phyloP scores from a whole-genome alignment of 495 filamentous ascomycete genomes.

The Amniculicola lignicola region DNA sequence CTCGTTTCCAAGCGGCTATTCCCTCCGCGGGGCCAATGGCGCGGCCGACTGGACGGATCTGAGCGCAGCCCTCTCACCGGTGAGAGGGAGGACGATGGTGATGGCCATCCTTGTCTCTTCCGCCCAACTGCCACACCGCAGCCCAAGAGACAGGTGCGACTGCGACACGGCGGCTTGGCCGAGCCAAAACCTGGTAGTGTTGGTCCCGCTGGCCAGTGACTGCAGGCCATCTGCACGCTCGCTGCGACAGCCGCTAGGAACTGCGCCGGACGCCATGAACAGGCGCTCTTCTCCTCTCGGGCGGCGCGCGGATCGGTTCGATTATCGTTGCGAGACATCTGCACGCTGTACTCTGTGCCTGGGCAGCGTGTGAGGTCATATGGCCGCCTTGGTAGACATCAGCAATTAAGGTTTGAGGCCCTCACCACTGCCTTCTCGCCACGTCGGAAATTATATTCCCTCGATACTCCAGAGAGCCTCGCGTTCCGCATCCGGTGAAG shows the following conservation, averaged over 20 bases:
- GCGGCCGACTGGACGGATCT: neutral
- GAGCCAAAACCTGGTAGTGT: too few species aligned
- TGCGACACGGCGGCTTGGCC: too few species aligned
- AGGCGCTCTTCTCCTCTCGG: neutral
- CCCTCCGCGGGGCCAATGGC: too few species aligned
- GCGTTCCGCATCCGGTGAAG: constrained; percentile 1
- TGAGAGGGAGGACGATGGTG: too few species aligned
- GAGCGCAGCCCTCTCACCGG: neutral
- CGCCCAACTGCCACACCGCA: too few species aligned
- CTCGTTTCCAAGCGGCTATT: too few species aligned
- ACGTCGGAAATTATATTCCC: constrained; percentile 10
- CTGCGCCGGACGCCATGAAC: neutral
- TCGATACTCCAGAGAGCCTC: neutral
- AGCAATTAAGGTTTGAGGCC: too few species aligned
- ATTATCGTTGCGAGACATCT: neutral
- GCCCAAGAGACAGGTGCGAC: too few species aligned
- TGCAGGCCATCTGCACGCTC: neutral
- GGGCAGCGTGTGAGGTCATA: too few species aligned
- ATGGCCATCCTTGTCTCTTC: too few species aligned
- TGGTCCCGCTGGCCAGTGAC: neutral
- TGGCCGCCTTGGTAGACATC: too few species aligned
- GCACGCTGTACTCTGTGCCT: too few species aligned
- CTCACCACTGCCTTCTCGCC: constrained; percentile 19
- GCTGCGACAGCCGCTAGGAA: neutral
- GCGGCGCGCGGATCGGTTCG: constrained; percentile 12